These are phyloP conservation scores for Meyerozyma athensensis DNA, from an alignment of 1,139 yeast species.

Conservation along the genomic window DNA sequence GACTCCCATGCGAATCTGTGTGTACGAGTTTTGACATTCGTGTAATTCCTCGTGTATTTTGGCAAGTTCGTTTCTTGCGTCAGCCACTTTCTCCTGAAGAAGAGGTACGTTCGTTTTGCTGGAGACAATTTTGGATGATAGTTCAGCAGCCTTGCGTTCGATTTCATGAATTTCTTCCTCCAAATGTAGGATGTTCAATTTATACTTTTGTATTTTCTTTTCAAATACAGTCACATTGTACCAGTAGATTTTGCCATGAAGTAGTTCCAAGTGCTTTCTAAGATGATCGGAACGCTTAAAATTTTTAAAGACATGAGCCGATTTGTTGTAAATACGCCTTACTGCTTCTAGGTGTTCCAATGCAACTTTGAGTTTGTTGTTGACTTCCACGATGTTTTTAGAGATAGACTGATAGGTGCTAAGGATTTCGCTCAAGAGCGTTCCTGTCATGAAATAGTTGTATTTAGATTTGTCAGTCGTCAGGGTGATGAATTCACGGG, in stretches of 20 bases:
- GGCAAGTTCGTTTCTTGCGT: neutral
- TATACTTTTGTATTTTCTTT: slow-evolving; percentile 20
- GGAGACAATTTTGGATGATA: slow-evolving; percentile 13
- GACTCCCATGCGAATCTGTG: neutral
- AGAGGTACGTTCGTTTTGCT: neutral
- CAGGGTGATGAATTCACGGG: slow-evolving; percentile 80
- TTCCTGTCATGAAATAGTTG: slow-evolving; percentile 74
- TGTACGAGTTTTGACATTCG: neutral
- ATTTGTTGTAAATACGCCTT: slow-evolving; percentile 28
- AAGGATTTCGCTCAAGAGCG: slow-evolving; percentile 60
- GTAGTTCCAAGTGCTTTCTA: slow-evolving; percentile 36
- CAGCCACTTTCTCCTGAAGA: neutral
- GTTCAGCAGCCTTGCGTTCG: slow-evolving; percentile 14
- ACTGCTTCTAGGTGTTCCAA: slow-evolving; percentile 23
- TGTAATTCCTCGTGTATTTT: neutral
- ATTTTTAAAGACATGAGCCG: slow-evolving; percentile 32
- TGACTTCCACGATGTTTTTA: slow-evolving; percentile 35
- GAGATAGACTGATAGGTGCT: slow-evolving; percentile 44
- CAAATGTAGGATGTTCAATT: slow-evolving; percentile 11
- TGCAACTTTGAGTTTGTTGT: slow-evolving; percentile 32
- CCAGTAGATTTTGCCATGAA: slow-evolving; percentile 68
- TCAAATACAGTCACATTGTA: slow-evolving; percentile 43
- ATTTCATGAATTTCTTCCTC: slow-evolving; percentile 17
- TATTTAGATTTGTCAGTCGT: slow-evolving; percentile 70
- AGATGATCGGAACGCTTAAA: slow-evolving; percentile 40